A percentile compares a stretch with the other conserved stretches of the same genome.
phyloP scores from a whole-genome alignment of 1,284 basidiomycete species.

The Ustilago trichophora region DNA sequence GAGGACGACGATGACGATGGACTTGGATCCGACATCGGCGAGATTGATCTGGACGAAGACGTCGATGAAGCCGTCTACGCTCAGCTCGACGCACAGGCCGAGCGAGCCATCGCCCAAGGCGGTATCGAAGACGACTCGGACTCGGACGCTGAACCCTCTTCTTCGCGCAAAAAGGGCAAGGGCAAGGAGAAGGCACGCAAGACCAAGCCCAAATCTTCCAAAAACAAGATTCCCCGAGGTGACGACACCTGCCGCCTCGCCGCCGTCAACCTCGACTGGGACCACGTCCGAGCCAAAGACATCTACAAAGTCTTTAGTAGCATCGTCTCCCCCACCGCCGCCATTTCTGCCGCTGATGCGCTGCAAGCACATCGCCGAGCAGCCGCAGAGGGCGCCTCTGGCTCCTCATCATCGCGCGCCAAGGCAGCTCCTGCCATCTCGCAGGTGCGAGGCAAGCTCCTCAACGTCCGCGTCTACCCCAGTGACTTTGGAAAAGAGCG shows the following conservation, averaged over 20 bases:
- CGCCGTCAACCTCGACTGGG: constrained; percentile 98
- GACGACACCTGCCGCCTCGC: constrained; percentile 74
- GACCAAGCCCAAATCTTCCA: constrained; percentile 67
- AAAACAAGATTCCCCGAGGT: constrained; percentile 48
- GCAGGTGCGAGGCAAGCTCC: constrained; percentile 48
- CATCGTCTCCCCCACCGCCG: constrained; percentile 71
- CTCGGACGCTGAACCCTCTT: constrained; percentile 56
- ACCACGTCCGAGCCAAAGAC: constrained; percentile 88
- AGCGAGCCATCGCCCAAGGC: constrained; percentile 58
- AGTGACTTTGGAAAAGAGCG: constrained; percentile 91
- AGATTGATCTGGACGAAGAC: constrained; percentile 80
- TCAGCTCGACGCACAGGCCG: constrained; percentile 78
- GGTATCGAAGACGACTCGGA: constrained; percentile 45
- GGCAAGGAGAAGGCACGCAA: constrained; percentile 24
- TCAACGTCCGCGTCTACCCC: constrained; percentile 77
- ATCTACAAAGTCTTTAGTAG: constrained; percentile 93
- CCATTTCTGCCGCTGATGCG: constrained; percentile 39
- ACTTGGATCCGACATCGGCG: constrained; percentile 50
- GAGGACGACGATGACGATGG: constrained; percentile 48
- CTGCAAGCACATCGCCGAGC: constrained; percentile 20
- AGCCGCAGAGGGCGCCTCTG: constrained; percentile 2
- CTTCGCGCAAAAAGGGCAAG: constrained; percentile 67
- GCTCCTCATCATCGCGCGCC: constrained; percentile 14
- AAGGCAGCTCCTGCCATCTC: constrained; percentile 40
- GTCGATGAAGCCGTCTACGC: constrained; percentile 70